Base-by-base conservation (phyloP, 108 stramenopile species). In the Cyclotella sp. region DNA sequence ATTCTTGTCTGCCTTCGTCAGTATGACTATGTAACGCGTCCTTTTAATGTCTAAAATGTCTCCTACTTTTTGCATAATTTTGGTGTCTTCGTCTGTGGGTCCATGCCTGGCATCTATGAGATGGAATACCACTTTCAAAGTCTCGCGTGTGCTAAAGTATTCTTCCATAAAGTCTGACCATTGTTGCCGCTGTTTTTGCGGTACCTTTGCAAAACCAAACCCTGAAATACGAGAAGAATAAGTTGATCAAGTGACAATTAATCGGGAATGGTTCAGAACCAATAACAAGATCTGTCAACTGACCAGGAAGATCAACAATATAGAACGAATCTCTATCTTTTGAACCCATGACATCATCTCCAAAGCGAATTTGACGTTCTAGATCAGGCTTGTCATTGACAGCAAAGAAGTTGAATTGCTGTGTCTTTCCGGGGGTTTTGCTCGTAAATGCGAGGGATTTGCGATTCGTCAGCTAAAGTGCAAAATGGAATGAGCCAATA, bases 1-100 rank as follows among this genome's bases (percentile, higher is more conserved):
- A 77, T 95, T 95, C 70, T 97, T 97, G 74, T 97, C 97, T 10
- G 91, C 91, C 76, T 98, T 98, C 40, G 98, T 98, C 64, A 98
- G 79, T 14, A 97, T 92, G 8, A 98, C 78, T 0, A 97, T 88
- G 69, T 97, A 97, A 9, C 75, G 85, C 21, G 81, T 66, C 70
- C 75, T 18, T 46, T 81, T 53, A 46, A 42, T 57, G n/a, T 68
- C 55, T 64, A 85, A 58, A 41, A 74, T 81, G 49, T 84, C 78
- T 21, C 90, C 78, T 14, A 97, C 85, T 49, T 87, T 83, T 62
- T 86, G 84, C 96, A 98, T 97, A 58, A 96, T 97, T 45, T 83
- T 84, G 15, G 62, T 53, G 74, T 98, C 98, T 82, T 97, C 96
- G 1, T 91, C 94, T 16, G 95, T 94, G 26, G 94, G 93, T 0